phyloP scores from a whole-genome alignment of 2,329 filamentous ascomycete species.

The Sporothrix brunneoviolacea region DNA sequence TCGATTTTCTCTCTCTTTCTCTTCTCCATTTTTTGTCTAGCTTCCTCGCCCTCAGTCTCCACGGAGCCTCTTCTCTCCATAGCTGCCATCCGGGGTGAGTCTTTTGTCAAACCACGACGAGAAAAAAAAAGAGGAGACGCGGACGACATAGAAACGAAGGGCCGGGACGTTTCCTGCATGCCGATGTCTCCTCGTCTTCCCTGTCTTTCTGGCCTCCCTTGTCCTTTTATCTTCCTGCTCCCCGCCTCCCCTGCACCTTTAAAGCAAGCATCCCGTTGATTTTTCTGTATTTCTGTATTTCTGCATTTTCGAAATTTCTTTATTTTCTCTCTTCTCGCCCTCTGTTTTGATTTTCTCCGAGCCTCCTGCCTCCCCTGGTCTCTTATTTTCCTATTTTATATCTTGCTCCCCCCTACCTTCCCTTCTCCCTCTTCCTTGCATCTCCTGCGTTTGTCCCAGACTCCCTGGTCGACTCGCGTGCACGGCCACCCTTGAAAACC shows the following conservation, averaged over 20 bases:
- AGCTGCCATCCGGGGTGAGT: constrained; percentile 2
- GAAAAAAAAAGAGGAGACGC: neutral
- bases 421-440: constrained; percentile 2
- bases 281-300: neutral
- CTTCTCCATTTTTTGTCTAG: neutral
- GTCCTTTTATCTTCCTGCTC: neutral
- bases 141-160: neutral
- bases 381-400: constrained; percentile 4
- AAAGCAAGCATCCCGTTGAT: neutral
- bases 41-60: neutral
- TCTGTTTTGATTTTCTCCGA: constrained; percentile 3
- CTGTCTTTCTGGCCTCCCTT: constrained; percentile 2
- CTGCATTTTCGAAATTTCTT: neutral
- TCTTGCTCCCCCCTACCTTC: constrained; percentile 1
- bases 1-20: neutral
- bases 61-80: neutral
- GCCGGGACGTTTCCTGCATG: constrained; percentile 4
- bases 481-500: constrained; percentile 16
- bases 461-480: constrained; percentile 13
- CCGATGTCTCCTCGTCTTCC: constrained; percentile 5
- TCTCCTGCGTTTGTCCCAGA: constrained; percentile 4
- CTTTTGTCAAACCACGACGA: neutral
- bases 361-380: neutral
- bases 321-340: neutral
- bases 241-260: neutral